phyloP scores from a whole-genome alignment of 441 rosid genomes.

The Brassica hybrid region DNA sequence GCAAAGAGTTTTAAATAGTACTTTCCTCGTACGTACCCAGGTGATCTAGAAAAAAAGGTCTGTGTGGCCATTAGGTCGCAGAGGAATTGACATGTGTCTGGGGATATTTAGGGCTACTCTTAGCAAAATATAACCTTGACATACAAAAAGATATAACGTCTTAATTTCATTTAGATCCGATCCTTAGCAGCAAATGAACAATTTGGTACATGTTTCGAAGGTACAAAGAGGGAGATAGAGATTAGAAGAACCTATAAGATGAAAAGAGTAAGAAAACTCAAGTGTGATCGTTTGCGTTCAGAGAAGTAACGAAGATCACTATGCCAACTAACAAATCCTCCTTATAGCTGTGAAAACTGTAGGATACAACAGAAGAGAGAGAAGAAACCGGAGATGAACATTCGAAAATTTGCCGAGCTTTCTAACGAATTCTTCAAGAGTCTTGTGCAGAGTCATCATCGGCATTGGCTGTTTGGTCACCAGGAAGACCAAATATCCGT shows the following conservation, averaged over 20 bases:
- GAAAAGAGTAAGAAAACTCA: not conserved
- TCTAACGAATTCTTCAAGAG: conserved; percentile 40
- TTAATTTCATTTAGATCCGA: not conserved
- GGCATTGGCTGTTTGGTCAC: conserved; percentile 38
- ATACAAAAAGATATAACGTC: not conserved
- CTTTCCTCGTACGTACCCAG: not conserved
- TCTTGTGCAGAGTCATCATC: conserved; percentile 43
- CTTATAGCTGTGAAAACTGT: conserved; percentile 11
- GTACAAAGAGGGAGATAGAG: not conserved
- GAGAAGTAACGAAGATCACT: not conserved
- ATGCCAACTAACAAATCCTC: conserved; percentile 2
- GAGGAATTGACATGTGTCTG: not conserved
- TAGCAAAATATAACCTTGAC: not conserved
- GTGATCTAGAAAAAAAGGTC: not conserved
- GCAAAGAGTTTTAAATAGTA: not conserved
- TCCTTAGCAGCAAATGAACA: conserved; percentile 11
- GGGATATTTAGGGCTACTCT: not conserved
- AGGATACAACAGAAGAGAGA: conserved; percentile 21
- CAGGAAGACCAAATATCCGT: conserved; percentile 79
- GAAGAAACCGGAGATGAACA: not conserved
- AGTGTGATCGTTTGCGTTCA: not conserved
- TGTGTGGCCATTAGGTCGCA: not conserved
- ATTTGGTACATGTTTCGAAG: conserved; percentile 15
- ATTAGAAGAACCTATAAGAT: conserved; percentile 15
- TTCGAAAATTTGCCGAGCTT: conserved; percentile 7